Conservation (phyloP, 2,329 filamentous ascomycete genomes). For the Fusarium phyllophilum region DNA sequence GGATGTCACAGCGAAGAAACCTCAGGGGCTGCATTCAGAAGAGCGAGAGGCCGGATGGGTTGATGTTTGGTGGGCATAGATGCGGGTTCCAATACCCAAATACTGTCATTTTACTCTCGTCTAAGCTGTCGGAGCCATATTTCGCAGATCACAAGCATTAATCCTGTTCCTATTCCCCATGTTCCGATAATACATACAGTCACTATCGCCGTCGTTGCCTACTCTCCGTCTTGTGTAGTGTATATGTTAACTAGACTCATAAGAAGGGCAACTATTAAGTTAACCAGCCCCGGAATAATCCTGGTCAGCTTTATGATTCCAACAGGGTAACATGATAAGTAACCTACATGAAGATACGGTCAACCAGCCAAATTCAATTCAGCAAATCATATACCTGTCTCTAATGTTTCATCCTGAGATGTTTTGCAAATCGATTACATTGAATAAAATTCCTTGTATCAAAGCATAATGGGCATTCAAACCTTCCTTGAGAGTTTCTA, state of each 20-base stretch:
- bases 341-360: background rate
- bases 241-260: background rate
- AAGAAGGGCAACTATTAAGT: background rate
- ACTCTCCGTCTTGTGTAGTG: background rate
- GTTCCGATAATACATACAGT: background rate
- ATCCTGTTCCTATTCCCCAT: background rate
- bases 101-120: background rate
- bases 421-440: background rate
- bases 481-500: background rate
- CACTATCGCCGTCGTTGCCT: background rate
- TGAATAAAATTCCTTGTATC: background rate
- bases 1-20: fast-evolving
- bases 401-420: background rate
- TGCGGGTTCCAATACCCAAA: too few species aligned
- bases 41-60: background rate
- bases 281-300: background rate
- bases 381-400: background rate
- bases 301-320: background rate
- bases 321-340: fast-evolving
- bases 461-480: background rate
- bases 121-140: background rate
- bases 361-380: background rate
- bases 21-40: background rate
- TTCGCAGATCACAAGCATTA: background rate
- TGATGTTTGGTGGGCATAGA: background rate